These are phyloP conservation scores for Xerocomus minutiporus DNA, from an alignment of 1,284 basidiomycete species.

Conservation along the genomic window DNA sequence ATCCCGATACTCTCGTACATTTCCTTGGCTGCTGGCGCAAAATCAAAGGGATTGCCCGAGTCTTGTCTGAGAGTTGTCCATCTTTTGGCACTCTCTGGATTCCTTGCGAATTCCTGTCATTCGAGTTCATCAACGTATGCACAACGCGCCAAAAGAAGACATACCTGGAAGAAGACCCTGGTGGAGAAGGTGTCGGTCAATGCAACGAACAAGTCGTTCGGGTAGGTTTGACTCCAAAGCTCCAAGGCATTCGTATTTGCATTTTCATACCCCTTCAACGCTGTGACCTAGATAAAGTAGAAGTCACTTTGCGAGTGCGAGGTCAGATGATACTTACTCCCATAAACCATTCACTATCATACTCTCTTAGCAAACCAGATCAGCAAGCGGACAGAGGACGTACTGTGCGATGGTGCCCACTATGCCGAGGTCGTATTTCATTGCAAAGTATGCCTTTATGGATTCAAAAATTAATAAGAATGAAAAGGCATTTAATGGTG, in stretches of 20 bases:
- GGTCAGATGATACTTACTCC: constrained; percentile 47
- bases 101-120: constrained; percentile 54
- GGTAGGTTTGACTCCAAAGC: constrained; percentile 81
- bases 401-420: constrained; percentile 89
- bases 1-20: constrained; percentile 67
- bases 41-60: constrained; percentile 80
- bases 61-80: constrained; percentile 91
- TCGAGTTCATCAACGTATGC: not conserved
- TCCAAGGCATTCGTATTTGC: constrained; percentile 73
- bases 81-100: constrained; percentile 56
- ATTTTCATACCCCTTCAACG: constrained; percentile 73
- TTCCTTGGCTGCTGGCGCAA: constrained; percentile 67
- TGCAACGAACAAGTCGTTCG: constrained; percentile 58
- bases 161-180: constrained; percentile 72
- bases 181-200: constrained; percentile 93
- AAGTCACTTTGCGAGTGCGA: not conserved
- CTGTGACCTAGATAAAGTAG: constrained; percentile 55
- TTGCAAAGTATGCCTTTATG: constrained; percentile 74
- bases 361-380: constrained; percentile 6
- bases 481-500: not conserved
- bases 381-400: constrained; percentile 28
- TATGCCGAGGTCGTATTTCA: constrained; percentile 63
- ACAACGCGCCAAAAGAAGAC: constrained; percentile 4
- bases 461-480: not conserved
- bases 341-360: constrained; percentile 89